A percentile compares a stretch with the other conserved stretches of the same genome.
These are phyloP conservation scores for Citrus hindsii DNA, from an alignment of 345 rosid species.

Conservation along the genomic window DNA sequence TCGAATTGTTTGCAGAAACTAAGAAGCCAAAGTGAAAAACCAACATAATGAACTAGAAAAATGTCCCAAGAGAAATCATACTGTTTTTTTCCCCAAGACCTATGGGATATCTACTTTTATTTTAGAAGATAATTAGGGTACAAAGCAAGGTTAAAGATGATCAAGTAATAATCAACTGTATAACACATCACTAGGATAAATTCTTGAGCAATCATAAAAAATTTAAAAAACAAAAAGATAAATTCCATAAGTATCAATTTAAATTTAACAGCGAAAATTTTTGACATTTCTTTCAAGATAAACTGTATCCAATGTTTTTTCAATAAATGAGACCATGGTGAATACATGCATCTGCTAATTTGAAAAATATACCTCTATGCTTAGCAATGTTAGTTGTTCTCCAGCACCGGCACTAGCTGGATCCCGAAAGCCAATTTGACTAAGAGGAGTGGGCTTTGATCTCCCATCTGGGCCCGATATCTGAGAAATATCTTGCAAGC, in stretches of 20 bases:
- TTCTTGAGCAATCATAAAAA: background rate
- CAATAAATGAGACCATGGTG: background rate
- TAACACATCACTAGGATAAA: background rate
- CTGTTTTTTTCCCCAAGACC: background rate
- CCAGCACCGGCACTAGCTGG: slow-evolving; percentile 96
- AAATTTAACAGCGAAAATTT: background rate
- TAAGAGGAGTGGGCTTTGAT: slow-evolving; percentile 78
- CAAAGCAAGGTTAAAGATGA: background rate
- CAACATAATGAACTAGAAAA: background rate
- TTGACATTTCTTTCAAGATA: background rate
- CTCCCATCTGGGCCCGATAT: slow-evolving; percentile 82
- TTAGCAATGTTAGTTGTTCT: slow-evolving; percentile 81
- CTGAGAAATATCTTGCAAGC: slow-evolving; percentile 68
- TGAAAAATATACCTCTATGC: slow-evolving; percentile 66
- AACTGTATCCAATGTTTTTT: background rate
- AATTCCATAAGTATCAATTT: background rate
- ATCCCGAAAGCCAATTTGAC: slow-evolving; percentile 95
- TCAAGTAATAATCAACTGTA: background rate
- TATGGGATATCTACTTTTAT: background rate
- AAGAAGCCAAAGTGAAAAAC: background rate
- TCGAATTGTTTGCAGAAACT: background rate
- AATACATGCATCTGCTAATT: background rate
- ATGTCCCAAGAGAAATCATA: background rate
- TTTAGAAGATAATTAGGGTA: background rate
- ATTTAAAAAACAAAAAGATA: background rate